Evolutionary conservation across 352 stramenopile species (phyloP).

Genomic region (Phytopythium cucurbitacearum): DNA sequence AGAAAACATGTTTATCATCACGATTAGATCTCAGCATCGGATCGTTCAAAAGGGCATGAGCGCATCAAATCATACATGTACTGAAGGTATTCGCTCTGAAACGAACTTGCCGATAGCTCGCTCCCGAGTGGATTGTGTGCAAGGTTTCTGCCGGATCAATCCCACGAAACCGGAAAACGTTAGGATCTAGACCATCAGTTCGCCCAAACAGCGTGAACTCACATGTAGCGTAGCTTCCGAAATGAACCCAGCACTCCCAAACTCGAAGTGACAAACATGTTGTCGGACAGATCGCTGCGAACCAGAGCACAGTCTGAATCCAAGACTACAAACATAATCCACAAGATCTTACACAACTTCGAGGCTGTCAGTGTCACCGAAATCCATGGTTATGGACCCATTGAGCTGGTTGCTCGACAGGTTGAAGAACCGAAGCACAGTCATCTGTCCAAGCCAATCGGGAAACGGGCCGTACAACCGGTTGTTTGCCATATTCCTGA

Average conservation of each 20-base stretch:
- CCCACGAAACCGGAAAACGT: neutral
- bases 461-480: constrained; percentile 48
- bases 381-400: constrained; percentile 38
- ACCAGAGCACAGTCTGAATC: neutral
- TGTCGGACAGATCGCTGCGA: constrained; percentile 33
- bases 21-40: neutral
- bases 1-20: neutral
- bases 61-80: constrained; percentile 28
- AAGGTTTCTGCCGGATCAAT: constrained; percentile 28
- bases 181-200: neutral
- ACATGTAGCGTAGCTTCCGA: constrained; percentile 33
- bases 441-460: constrained; percentile 60
- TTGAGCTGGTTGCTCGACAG: constrained; percentile 39
- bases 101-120: constrained; percentile 26
- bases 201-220: neutral
- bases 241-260: constrained; percentile 35
- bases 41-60: no score
- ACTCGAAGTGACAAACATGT: constrained; percentile 23
- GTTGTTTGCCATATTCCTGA: constrained; percentile 55
- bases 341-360: constrained; percentile 44
- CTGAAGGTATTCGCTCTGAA: constrained; percentile 42
- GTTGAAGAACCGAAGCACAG: constrained; percentile 55
- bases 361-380: constrained; percentile 52
- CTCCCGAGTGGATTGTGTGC: constrained; percentile 38
- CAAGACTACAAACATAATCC: neutral